Conservation (phyloP, 495 filamentous ascomycete species). For the Penicillium dipodomyicola region DNA sequence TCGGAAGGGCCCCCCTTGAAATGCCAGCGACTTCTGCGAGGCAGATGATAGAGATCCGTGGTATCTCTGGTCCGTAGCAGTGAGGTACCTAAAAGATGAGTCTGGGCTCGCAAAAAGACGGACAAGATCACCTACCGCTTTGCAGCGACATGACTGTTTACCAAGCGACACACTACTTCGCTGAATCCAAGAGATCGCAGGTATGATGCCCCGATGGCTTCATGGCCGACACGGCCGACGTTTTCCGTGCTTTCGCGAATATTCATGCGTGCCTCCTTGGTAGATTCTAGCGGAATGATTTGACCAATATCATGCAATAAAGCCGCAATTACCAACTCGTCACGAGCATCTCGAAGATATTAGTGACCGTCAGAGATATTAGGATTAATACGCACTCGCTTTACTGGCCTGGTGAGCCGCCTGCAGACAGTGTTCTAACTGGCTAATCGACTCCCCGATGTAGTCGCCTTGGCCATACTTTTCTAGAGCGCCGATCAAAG, state of each 20-base stretch:
- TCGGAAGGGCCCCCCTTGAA: slow-evolving; percentile 46
- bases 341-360: slow-evolving; percentile 22
- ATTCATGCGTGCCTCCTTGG: slow-evolving; percentile 33
- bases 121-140: slow-evolving; percentile 36
- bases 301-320: slow-evolving; percentile 49
- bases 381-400: slow-evolving; percentile 14
- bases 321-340: slow-evolving; percentile 41
- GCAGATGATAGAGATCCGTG: slow-evolving; percentile 39
- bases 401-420: slow-evolving; percentile 36
- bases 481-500: slow-evolving; percentile 29
- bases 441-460: slow-evolving; percentile 46
- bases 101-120: background rate
- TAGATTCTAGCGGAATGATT: slow-evolving; percentile 33
- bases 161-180: slow-evolving; percentile 36
- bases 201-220: slow-evolving; percentile 41
- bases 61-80: slow-evolving; percentile 38
- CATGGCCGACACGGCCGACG: slow-evolving; percentile 45
- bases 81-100: slow-evolving; percentile 31
- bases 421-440: slow-evolving; percentile 48
- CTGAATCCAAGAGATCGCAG: slow-evolving; percentile 40
- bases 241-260: slow-evolving; percentile 26
- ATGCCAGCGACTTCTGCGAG: slow-evolving; percentile 39
- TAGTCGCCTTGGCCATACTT: slow-evolving; percentile 35
- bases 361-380: background rate
- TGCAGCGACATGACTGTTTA: slow-evolving; percentile 45